A percentile compares a stretch with the other conserved stretches of the same genome.
These are phyloP conservation scores for Alternaria sp. DNA, from an alignment of 2,329 filamentous ascomycete species.

Conservation along the genomic window DNA sequence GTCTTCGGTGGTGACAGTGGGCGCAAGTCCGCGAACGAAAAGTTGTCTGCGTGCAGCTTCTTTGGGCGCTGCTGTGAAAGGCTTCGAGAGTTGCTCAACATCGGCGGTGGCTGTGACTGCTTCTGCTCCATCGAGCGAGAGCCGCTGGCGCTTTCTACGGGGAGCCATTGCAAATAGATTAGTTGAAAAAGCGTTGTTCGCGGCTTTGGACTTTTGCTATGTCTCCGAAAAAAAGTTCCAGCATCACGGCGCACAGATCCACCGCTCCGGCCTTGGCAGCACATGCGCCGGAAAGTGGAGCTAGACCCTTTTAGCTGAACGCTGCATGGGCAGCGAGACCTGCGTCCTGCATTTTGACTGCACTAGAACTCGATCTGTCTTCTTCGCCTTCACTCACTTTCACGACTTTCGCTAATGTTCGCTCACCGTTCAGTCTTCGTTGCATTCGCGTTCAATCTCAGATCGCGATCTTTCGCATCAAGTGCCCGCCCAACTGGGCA, in stretches of 20 bases:
- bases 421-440: conserved; percentile 8
- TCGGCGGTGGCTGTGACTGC: conserved; percentile 41
- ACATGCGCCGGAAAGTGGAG: conserved; percentile 6
- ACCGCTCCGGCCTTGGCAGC: conserved; percentile 20
- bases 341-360: neutral
- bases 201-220: conserved; percentile 3
- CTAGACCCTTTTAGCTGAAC: conserved; percentile 6
- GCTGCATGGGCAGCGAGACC: conserved; percentile 1
- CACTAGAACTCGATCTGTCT: neutral
- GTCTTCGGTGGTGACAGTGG: conserved; percentile 79
- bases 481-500: conserved; percentile 4
- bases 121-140: conserved; percentile 51
- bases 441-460: neutral
- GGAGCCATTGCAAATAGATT: conserved; percentile 45
- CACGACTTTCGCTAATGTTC: neutral
- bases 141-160: conserved; percentile 53
- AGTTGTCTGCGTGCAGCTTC: conserved; percentile 62
- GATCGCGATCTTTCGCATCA: conserved; percentile 11
- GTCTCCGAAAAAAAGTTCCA: conserved; percentile 26
- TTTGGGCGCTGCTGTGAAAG: conserved; percentile 31
- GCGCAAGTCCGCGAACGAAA: conserved; percentile 88
- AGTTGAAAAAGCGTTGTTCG: conserved; percentile 1
- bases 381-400: neutral
- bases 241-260: conserved; percentile 16
- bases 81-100: conserved; percentile 25